Conservation (phyloP, 2,329 filamentous ascomycete genomes). For the Taxawa tesnikishii region DNA sequence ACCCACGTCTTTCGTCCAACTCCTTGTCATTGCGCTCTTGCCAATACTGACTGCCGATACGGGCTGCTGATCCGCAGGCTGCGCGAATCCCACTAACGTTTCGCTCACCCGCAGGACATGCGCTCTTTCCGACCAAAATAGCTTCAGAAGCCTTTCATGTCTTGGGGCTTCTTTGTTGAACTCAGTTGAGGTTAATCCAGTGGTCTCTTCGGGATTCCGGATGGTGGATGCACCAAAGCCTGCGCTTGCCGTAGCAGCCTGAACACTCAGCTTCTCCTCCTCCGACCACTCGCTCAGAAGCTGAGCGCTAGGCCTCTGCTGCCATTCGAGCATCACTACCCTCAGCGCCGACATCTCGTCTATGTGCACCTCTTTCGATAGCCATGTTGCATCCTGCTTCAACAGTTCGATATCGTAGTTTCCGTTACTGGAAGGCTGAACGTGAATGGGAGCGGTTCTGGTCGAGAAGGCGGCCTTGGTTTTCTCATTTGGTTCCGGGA, state of each 20-base stretch:
- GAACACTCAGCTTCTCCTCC: constrained; percentile 65
- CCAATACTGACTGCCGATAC: neutral
- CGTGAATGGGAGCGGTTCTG: constrained; percentile 76
- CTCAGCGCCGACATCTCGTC: constrained; percentile 75
- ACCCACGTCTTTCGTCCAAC: constrained; percentile 1
- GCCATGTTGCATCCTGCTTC: constrained; percentile 76
- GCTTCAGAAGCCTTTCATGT: constrained; percentile 3
- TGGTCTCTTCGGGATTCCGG: neutral
- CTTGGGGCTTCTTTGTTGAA: constrained; percentile 5
- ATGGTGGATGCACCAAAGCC: constrained; percentile 23
- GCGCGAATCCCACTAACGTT: constrained; percentile 1
- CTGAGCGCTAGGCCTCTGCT: constrained; percentile 62
- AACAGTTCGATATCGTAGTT: constrained; percentile 65
- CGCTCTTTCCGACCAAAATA: constrained; percentile 1
- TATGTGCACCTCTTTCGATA: constrained; percentile 65
- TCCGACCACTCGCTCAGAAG: constrained; percentile 59
- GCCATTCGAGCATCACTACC: constrained; percentile 71
- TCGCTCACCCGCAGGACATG: constrained; percentile 4
- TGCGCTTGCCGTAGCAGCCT: constrained; percentile 57
- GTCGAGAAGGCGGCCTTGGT: constrained; percentile 66
- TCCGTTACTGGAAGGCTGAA: constrained; percentile 54
- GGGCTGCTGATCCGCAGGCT: constrained; percentile 4
- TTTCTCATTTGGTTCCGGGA: constrained; percentile 47
- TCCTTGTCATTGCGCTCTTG: neutral
- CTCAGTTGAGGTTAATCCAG: neutral